phyloP scores from a whole-genome alignment of 2,329 filamentous ascomycete genomes.

The Neonectria hederae region DNA sequence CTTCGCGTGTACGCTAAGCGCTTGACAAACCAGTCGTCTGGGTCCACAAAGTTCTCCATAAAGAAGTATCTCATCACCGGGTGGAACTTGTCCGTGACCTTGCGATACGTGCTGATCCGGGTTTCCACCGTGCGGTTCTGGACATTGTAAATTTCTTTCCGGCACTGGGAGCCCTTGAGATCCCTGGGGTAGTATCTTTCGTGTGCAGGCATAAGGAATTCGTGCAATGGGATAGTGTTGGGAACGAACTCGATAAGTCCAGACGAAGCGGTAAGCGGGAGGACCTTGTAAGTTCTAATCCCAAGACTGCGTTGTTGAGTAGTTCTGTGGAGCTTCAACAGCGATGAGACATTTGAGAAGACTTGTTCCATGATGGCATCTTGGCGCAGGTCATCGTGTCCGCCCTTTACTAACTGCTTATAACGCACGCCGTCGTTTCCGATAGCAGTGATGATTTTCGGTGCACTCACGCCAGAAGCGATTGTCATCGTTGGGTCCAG shows the following conservation, averaged over 20 bases:
- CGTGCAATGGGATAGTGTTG: conserved; percentile 90
- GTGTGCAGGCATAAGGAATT: conserved; percentile 92
- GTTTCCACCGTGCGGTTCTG: conserved; percentile 75
- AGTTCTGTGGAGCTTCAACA: conserved; percentile 84
- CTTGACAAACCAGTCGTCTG: conserved; percentile 94
- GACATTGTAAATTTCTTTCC: conserved; percentile 80
- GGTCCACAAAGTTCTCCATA: conserved; percentile 91
- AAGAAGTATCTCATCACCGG: conserved; percentile 98
- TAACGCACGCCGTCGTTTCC: conserved; percentile 81
- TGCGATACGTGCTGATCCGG: conserved; percentile 79
- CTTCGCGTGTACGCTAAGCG: conserved; percentile 91
- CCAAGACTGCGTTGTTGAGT: conserved; percentile 89
- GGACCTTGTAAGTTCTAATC: conserved; percentile 96
- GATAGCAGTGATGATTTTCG: conserved; percentile 88
- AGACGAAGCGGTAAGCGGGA: conserved; percentile 84
- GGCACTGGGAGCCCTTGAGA: conserved; percentile 77
- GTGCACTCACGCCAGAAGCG: conserved; percentile 88
- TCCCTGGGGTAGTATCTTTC: conserved; percentile 87
- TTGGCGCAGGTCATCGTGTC: conserved; percentile 94
- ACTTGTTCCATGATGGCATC: conserved; percentile 99
- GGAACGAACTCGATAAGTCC: conserved; percentile 98
- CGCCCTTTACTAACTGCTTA: conserved; percentile 94
- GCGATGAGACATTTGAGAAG: conserved; percentile 92
- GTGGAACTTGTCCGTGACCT: conserved; percentile 82
- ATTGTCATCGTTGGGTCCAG: conserved; percentile 83